Conservation (phyloP, 352 stramenopile genomes). For the Phytophthora melonis region DNA sequence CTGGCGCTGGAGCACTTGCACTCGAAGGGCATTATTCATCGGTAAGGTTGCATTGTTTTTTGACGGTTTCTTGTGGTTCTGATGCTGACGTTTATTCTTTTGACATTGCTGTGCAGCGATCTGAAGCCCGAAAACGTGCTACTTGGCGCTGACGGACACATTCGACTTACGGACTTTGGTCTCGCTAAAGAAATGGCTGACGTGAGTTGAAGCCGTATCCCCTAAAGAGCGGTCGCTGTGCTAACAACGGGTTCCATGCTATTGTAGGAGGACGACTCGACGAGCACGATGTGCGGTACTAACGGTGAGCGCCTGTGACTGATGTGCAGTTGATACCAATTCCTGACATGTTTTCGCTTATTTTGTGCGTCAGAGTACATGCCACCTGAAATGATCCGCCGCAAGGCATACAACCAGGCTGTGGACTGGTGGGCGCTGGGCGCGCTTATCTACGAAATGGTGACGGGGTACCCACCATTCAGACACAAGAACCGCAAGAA, state of each 20-base stretch:
- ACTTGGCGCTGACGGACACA: constrained; percentile 82
- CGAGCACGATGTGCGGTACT: constrained; percentile 86
- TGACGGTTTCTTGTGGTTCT: not conserved
- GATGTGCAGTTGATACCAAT: not conserved
- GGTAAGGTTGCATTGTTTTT: constrained; percentile 28
- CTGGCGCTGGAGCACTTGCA: constrained; percentile 84
- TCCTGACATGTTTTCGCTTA: constrained; percentile 2
- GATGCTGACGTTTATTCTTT: not conserved
- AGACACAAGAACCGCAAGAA: constrained; percentile 89
- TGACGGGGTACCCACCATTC: constrained; percentile 86
- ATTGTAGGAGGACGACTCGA: constrained; percentile 70
- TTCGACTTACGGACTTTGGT: constrained; percentile 88
- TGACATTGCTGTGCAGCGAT: constrained; percentile 51
- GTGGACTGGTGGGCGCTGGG: constrained; percentile 90
- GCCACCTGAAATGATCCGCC: constrained; percentile 88
- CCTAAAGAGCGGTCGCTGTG: not conserved
- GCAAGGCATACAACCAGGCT: constrained; percentile 86
- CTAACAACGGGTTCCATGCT: constrained; percentile 36
- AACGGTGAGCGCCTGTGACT: constrained; percentile 50
- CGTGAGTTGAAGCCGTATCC: constrained; percentile 38
- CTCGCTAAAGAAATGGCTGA: constrained; percentile 83
- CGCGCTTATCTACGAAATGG: constrained; percentile 89
- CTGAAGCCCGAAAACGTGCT: constrained; percentile 90
- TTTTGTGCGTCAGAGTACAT: constrained; percentile 74
- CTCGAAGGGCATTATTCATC: constrained; percentile 80